These are phyloP conservation scores for Penicillium salamii DNA, from an alignment of 495 filamentous ascomycete species.

Conservation along the genomic window DNA sequence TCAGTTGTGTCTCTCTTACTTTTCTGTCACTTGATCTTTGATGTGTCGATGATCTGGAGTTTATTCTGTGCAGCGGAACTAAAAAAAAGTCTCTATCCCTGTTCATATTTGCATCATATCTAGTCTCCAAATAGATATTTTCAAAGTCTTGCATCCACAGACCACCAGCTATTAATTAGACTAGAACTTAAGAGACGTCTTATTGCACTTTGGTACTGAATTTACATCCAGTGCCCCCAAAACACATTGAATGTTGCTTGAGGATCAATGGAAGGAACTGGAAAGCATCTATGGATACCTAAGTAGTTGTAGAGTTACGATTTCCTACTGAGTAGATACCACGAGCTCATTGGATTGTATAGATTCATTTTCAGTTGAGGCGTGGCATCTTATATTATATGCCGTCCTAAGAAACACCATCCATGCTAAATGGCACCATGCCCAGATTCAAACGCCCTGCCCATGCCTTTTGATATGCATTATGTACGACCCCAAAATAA, in stretches of 20 bases:
- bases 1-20: slow-evolving; percentile 4
- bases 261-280: too few relatives aligned
- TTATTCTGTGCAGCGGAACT: slow-evolving; percentile 40
- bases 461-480: slow-evolving; percentile 4
- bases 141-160: neutral
- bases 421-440: slow-evolving; percentile 20
- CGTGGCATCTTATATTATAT: neutral
- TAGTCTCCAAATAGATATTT: slow-evolving; percentile 26
- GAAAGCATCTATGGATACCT: too few relatives aligned
- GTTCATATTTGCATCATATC: slow-evolving; percentile 33
- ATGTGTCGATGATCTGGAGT: slow-evolving; percentile 45
- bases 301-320: too few relatives aligned
- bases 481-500: slow-evolving; percentile 6
- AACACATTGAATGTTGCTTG: too few relatives aligned
- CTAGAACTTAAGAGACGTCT: too few relatives aligned
- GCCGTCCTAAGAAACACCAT: slow-evolving; percentile 16
- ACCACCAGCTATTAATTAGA: too few relatives aligned
- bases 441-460: slow-evolving; percentile 17
- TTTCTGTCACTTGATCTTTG: slow-evolving; percentile 26
- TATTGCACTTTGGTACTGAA: too few relatives aligned
- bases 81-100: slow-evolving; percentile 38
- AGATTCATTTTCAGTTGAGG: neutral
- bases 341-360: neutral
- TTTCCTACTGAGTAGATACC: too few relatives aligned
- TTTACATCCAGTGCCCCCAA: too few relatives aligned